Evolutionary conservation across 768 basidiomycete genomes (phyloP), one percentile per base, ranked within the genome.

Genomic region (Suillus hirtellus): DNA sequence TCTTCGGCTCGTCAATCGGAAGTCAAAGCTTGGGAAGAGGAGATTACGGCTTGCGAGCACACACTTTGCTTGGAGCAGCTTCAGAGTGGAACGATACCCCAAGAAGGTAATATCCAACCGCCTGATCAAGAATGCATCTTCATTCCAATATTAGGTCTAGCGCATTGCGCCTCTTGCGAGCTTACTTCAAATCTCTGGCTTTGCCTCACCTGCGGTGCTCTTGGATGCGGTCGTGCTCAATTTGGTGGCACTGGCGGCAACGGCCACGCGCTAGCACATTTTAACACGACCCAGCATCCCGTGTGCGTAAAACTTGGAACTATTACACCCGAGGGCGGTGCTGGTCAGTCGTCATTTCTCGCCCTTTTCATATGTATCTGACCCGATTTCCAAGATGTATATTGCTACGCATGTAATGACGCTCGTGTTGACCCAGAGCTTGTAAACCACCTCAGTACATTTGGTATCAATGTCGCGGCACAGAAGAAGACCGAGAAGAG

Each of bases 1-100:
- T 94, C 95, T 0, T 96, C 94, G 2, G 90, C 93, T 0, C 92
- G 95, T 55, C 91, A 96, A 72, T 93, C 91, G 0, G 95, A 98
- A 70, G 90, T 99, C 55, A 90, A 97, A 76, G 91, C 97, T 7
- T 99, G 97, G 97, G 95, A 99, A 73, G 96, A 98, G 74, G 96
- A 98, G 67, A 89, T 97, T 47, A 70, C 80, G 0, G 76, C 93
- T 8, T 99, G 97, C 81, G 89, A 93, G 70, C 97, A 99, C 66
- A 83, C 87, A 9, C 73, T 84, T 12, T 80, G 81, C 12, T 75
- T 90, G 4, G 73, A 84, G 42, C 89, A 89, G 66, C 72, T 70
- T 0, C 50, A 65, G 3, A 65, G 65, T n/a, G 73, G 66, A 6
- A 24, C 55, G 1, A 76, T 73, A n/a, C 66, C 73, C 0, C 59